Evolutionary conservation across 371 early-diverging fungal species (phyloP).

Genomic region (Coemansia sp.): DNA sequence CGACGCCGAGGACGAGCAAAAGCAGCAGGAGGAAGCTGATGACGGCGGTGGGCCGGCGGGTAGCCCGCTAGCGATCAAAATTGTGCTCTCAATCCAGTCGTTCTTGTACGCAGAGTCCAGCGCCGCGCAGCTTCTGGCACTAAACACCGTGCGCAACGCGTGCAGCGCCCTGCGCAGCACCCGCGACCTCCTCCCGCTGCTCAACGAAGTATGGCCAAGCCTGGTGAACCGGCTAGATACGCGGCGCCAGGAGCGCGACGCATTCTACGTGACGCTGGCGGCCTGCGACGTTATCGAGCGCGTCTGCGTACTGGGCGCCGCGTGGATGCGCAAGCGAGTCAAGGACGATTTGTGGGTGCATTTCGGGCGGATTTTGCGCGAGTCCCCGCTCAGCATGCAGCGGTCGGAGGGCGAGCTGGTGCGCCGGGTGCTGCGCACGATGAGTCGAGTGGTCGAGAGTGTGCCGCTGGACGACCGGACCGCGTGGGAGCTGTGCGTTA

Average conservation of each 20-base stretch:
- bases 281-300: constrained; percentile 42
- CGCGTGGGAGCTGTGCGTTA: constrained; percentile 25
- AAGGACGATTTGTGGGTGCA: constrained; percentile 41
- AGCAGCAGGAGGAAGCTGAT: neutral
- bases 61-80: constrained; percentile 37
- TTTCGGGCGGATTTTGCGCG: constrained; percentile 9
- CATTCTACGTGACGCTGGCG: constrained; percentile 27
- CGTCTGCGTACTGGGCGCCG: constrained; percentile 25
- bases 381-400: neutral
- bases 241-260: constrained; percentile 9
- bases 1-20: neutral
- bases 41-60: constrained; percentile 5
- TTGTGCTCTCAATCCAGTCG: constrained; percentile 24
- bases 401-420: constrained; percentile 13
- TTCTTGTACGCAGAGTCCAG: constrained; percentile 17
- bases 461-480: constrained; percentile 31
- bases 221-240: constrained; percentile 19
- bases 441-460: constrained; percentile 24
- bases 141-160: constrained; percentile 37
- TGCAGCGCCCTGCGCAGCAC: constrained; percentile 19
- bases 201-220: constrained; percentile 43
- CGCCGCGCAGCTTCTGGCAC: constrained; percentile 40
- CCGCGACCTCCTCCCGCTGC: constrained; percentile 31
- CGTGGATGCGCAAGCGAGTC: constrained; percentile 44
- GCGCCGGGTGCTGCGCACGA: constrained; percentile 13